Percentiles rank a stretch among this genome's conserved stretches.
Conservation (phyloP, 2,329 filamentous ascomycete species). For the Aquanectria penicillioides region DNA sequence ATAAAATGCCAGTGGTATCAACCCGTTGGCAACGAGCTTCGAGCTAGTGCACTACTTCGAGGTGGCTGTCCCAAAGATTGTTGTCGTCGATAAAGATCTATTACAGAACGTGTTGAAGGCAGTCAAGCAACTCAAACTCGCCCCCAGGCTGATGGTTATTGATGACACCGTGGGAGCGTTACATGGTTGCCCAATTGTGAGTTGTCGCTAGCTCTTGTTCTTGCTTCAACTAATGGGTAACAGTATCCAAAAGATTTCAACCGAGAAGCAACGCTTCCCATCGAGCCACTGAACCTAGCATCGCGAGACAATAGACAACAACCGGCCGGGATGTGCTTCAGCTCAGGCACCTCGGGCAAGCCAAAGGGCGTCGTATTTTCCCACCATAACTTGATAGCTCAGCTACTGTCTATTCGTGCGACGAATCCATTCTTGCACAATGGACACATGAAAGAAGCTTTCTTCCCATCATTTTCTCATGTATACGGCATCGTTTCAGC, state of each 20-base stretch:
- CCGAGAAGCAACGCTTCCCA: not conserved
- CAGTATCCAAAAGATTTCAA: conserved; percentile 16
- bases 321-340: conserved; percentile 37
- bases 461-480: conserved; percentile 41
- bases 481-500: conserved; percentile 39
- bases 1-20: conserved; percentile 29
- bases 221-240: not conserved
- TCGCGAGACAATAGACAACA: conserved; percentile 24
- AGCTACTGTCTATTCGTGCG: conserved; percentile 30
- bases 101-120: conserved; percentile 15
- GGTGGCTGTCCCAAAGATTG: conserved; percentile 29
- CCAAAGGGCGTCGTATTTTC: conserved; percentile 38
- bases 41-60: conserved; percentile 37
- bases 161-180: not conserved
- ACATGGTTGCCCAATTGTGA: not conserved
- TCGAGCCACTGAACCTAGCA: conserved; percentile 21
- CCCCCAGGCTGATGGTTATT: conserved; percentile 2
- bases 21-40: conserved; percentile 35
- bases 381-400: conserved; percentile 37
- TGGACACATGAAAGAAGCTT: conserved; percentile 37
- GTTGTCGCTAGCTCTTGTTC: not conserved
- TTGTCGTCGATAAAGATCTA: conserved; percentile 28
- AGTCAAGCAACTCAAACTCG: not conserved
- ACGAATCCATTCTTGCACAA: conserved; percentile 39
- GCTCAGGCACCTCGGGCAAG: conserved; percentile 37